These are phyloP conservation scores for Silene noctiflora DNA, from an alignment of 179 eudicot species.

Conservation along the genomic window DNA sequence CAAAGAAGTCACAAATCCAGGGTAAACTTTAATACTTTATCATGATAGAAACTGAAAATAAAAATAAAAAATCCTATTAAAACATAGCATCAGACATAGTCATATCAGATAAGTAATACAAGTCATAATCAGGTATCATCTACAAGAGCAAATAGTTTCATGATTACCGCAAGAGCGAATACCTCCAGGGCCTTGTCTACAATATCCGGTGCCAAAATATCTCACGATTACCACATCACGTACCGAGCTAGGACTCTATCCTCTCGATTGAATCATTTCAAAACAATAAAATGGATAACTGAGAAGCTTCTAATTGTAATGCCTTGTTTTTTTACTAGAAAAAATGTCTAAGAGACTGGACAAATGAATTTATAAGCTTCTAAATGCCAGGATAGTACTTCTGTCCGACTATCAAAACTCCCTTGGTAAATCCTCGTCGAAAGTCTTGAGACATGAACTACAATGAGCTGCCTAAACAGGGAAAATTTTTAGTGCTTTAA, in stretches of 20 bases:
- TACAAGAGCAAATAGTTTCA: not conserved
- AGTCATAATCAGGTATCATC: not conserved
- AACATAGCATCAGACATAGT: not conserved
- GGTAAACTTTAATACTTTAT: not conserved
- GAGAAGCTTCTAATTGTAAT: not conserved
- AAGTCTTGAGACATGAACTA: not conserved
- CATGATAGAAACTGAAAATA: no score
- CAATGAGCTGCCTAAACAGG: not conserved
- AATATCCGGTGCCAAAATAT: not conserved
- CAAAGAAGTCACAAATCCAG: not conserved
- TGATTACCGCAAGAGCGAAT: no score
- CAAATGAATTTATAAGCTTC: not conserved
- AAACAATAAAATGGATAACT: not conserved
- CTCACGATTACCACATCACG: not conserved
- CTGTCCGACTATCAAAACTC: no score
- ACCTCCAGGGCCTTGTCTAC: not conserved
- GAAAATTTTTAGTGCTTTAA: conserved; percentile 11
- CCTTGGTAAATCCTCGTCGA: not conserved
- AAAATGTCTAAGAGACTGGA: not conserved
- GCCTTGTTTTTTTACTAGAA: not conserved
- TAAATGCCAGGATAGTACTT: not conserved
- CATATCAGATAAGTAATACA: not conserved
- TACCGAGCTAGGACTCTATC: not conserved
- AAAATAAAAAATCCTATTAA: not conserved
- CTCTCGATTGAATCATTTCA: not conserved